These are phyloP conservation scores for Asterionellopsis glacialis DNA, from an alignment of 108 stramenopile species.

Conservation along the genomic window DNA sequence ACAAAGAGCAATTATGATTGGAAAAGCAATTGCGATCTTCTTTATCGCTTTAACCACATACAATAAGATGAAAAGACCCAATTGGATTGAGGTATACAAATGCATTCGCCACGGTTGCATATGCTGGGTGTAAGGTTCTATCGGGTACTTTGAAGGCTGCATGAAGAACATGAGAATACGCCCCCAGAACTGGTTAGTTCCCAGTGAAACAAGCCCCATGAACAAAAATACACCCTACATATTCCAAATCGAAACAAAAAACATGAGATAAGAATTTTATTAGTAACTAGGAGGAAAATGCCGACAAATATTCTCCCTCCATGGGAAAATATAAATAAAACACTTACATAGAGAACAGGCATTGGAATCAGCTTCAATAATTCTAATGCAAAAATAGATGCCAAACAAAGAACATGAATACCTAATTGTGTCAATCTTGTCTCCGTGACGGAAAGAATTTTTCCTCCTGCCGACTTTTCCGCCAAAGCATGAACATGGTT, in stretches of 20 bases:
- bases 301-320: background rate
- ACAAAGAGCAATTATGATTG: constrained; percentile 19
- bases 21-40: constrained; percentile 27
- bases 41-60: constrained; percentile 22
- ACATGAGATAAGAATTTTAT: too few relatives aligned
- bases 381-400: constrained; percentile 14
- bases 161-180: constrained; percentile 24
- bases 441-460: constrained; percentile 14
- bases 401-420: constrained; percentile 10
- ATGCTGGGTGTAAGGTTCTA: constrained; percentile 12
- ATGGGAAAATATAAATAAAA: background rate
- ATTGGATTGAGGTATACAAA: constrained; percentile 20
- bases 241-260: background rate
- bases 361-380: constrained; percentile 24
- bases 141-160: constrained; percentile 17
- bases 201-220: constrained; percentile 19
- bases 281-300: too few relatives aligned
- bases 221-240: constrained; percentile 18
- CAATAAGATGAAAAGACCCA: constrained; percentile 15
- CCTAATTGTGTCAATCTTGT: constrained; percentile 14
- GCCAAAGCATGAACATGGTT: constrained; percentile 19
- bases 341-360: constrained; percentile 13
- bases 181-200: constrained; percentile 19
- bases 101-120: constrained; percentile 16
- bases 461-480: constrained; percentile 15